These are phyloP conservation scores for Spiromastix sp. DNA, from an alignment of 2,329 filamentous ascomycete species.

Conservation along the genomic window DNA sequence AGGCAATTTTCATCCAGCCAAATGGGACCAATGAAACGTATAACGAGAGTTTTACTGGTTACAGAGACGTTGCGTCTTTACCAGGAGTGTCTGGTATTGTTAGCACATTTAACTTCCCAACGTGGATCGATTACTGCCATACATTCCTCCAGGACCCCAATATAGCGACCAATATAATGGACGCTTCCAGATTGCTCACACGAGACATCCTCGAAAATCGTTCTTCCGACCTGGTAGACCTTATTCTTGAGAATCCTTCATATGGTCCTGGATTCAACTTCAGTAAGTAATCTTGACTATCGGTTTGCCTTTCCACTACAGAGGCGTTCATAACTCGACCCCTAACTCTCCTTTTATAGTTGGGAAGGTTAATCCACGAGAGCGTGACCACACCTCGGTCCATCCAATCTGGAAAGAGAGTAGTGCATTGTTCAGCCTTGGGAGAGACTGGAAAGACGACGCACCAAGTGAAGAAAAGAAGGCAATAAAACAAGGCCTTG, in stretches of 20 bases:
- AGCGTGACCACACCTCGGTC: slow-evolving; percentile 19
- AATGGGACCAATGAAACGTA: slow-evolving; percentile 19
- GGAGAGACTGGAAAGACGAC: slow-evolving; percentile 19
- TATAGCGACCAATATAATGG: slow-evolving; percentile 23
- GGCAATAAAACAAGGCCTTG: slow-evolving; percentile 13
- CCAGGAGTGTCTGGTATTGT: slow-evolving; percentile 13
- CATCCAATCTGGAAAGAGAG: slow-evolving; percentile 19
- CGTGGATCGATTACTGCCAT: slow-evolving; percentile 19
- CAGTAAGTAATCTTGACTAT: slow-evolving; percentile 12
- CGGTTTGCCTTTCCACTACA: too few species aligned
- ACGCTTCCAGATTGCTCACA: slow-evolving; percentile 20
- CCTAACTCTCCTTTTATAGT: slow-evolving; percentile 14
- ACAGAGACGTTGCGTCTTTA: slow-evolving; percentile 13
- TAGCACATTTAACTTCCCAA: slow-evolving; percentile 16
- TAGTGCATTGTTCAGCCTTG: slow-evolving; percentile 17
- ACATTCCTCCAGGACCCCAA: slow-evolving; percentile 20
- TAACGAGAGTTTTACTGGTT: slow-evolving; percentile 10
- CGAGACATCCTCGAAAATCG: slow-evolving; percentile 15
- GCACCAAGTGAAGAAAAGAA: slow-evolving; percentile 16
- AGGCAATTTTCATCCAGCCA: slow-evolving; percentile 22
- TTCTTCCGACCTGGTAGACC: slow-evolving; percentile 16
- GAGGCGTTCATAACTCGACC: too few species aligned
- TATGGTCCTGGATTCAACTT: slow-evolving; percentile 19
- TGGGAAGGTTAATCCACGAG: slow-evolving; percentile 18
- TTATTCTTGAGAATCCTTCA: slow-evolving; percentile 17